These are phyloP conservation scores for Tetrahymena malaccensis DNA, from an alignment of 73 alveolate species.

Conservation along the genomic window DNA sequence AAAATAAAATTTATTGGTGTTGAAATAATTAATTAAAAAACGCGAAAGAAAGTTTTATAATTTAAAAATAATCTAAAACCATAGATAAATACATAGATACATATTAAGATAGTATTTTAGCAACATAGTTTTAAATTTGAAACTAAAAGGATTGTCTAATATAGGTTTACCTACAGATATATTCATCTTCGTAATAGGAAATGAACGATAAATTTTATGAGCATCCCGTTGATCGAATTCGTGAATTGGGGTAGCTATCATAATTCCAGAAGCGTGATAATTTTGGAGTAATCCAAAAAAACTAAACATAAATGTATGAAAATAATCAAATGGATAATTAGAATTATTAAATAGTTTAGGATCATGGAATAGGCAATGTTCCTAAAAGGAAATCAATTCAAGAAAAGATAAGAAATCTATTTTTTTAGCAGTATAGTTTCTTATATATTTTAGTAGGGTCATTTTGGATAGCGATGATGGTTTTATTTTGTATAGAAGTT, in stretches of 20 bases:
- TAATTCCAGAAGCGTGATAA: not conserved
- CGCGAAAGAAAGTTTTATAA: not conserved
- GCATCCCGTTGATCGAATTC: not conserved
- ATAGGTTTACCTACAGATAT: not conserved
- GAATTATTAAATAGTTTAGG: not conserved
- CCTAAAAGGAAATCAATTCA: not conserved
- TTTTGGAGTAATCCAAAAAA: not conserved
- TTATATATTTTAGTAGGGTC: not conserved
- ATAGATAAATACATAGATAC: no score
- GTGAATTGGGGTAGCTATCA: not conserved
- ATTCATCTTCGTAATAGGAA: not conserved
- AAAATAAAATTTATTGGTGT: not conserved
- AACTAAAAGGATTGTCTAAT: not conserved
- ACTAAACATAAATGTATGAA: not conserved
- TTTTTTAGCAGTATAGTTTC: not conserved
- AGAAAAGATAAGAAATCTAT: not conserved
- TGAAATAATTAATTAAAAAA: no score
- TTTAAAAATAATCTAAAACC: no score
- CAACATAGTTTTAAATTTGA: no score
- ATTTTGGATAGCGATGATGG: not conserved
- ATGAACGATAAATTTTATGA: not conserved
- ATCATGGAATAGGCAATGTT: not conserved
- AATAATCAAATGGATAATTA: not conserved
- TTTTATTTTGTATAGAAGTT: not conserved
- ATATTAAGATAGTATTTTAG: no score